A percentile compares a stretch with the other conserved stretches of the same genome.
These are phyloP conservation scores for Aspergillus alliaceus DNA, from an alignment of 2,329 filamentous ascomycete genomes.

Conservation along the genomic window DNA sequence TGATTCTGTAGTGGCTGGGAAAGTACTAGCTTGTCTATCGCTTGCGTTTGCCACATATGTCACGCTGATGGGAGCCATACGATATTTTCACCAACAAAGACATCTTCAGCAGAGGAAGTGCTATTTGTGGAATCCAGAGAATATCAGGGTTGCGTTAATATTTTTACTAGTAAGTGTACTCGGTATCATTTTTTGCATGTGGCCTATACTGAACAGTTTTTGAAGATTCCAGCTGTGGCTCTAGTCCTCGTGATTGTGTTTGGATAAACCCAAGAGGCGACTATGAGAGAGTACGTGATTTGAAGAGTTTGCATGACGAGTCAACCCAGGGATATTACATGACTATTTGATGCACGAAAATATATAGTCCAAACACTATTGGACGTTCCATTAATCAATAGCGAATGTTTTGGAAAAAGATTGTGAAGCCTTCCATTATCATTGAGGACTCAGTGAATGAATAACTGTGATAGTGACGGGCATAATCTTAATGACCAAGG, in stretches of 20 bases:
- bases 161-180: neutral
- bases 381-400: no score
- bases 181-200: neutral
- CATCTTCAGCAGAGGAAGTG: neutral
- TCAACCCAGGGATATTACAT: no score
- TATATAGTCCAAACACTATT: no score
- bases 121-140: neutral
- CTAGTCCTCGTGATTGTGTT: neutral
- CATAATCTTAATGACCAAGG: no score
- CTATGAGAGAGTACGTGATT: no score
- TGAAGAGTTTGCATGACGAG: no score
- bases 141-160: neutral
- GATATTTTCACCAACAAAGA: neutral
- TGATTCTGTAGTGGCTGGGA: neutral
- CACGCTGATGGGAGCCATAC: neutral
- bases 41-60: neutral
- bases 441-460: no score
- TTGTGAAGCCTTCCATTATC: no score
- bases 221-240: neutral
- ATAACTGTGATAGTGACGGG: no score
- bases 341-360: no score
- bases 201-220: neutral
- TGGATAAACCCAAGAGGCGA: neutral
- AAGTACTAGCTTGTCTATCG: neutral
- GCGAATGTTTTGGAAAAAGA: no score